Percentiles rank a stretch among this genome's conserved stretches.
These are phyloP conservation scores for Potentilla sterilis DNA, from an alignment of 306 rosid genomes.

Conservation along the genomic window DNA sequence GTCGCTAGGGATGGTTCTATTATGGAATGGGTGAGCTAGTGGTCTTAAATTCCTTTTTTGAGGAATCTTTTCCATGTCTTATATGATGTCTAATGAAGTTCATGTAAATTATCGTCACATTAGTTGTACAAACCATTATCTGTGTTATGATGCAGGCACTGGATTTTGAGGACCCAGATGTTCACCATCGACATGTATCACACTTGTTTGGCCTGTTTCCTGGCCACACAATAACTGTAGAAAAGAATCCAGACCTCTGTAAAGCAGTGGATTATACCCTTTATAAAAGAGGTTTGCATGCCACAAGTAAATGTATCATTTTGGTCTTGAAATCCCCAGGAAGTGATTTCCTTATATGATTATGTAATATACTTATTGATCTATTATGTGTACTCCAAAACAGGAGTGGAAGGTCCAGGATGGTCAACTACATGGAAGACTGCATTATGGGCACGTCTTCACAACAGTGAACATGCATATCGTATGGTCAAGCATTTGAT, in stretches of 20 bases:
- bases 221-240: constrained; percentile 73
- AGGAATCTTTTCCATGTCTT: constrained; percentile 15
- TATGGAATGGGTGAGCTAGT: constrained; percentile 84
- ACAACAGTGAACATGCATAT: constrained; percentile 77
- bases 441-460: constrained; percentile 84
- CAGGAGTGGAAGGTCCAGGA: constrained; percentile 98
- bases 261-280: constrained; percentile 67
- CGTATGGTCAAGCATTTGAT: constrained; percentile 88
- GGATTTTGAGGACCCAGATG: constrained; percentile 81
- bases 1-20: constrained; percentile 83
- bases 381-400: constrained; percentile 24
- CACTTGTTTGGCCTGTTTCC: constrained; percentile 90
- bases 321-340: not conserved
- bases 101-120: constrained; percentile 3
- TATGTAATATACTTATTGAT: not conserved
- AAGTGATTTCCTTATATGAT: not conserved
- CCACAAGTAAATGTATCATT: constrained; percentile 6
- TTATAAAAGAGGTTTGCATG: constrained; percentile 67
- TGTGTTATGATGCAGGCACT: constrained; percentile 52
- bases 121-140: constrained; percentile 17
- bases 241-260: constrained; percentile 71
- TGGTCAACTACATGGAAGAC: constrained; percentile 95
- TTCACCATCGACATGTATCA: constrained; percentile 78
- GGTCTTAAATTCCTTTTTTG: constrained; percentile 3
- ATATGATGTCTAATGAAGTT: constrained; percentile 4